Percentiles rank a stretch among this genome's conserved stretches.
These are phyloP conservation scores for Jamesozyma jinghongensis DNA, from an alignment of 805 yeast genomes.

Conservation along the genomic window DNA sequence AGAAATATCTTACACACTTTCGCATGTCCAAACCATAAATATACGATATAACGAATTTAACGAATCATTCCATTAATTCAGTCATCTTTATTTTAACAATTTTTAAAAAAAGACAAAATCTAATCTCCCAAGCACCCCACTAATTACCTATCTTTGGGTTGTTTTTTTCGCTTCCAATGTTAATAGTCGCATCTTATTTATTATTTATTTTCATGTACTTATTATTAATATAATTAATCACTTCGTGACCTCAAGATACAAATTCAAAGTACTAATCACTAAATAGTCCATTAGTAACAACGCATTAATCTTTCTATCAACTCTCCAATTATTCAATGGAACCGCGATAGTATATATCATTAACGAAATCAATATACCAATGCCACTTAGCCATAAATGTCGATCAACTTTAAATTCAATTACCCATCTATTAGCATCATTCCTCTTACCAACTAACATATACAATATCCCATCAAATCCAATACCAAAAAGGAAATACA, in stretches of 20 bases:
- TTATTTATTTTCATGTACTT: neutral
- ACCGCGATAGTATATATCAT: slow-evolving; percentile 33
- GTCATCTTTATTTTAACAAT: too few species aligned
- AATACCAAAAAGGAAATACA: slow-evolving; percentile 69
- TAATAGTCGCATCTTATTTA: too few species aligned
- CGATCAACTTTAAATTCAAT: slow-evolving; percentile 33
- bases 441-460: slow-evolving; percentile 10
- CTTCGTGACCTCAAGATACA: slow-evolving; percentile 11
- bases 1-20: too few species aligned
- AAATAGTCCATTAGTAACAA: slow-evolving; percentile 17
- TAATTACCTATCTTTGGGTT: too few species aligned
- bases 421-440: slow-evolving; percentile 1
- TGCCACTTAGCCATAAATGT: slow-evolving; percentile 32
- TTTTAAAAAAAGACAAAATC: too few species aligned
- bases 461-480: slow-evolving; percentile 63
- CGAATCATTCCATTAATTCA: too few species aligned
- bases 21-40: too few species aligned
- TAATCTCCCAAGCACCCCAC: too few species aligned
- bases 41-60: too few species aligned
- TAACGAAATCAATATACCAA: slow-evolving; percentile 35
- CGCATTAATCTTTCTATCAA: slow-evolving; percentile 36
- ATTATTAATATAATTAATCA: neutral
- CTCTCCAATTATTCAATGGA: slow-evolving; percentile 40
- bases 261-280: slow-evolving; percentile 13
- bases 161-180: too few species aligned